phyloP scores from a whole-genome alignment of 176 grass and related monocot genomes.

The Hordeum vulgare region DNA sequence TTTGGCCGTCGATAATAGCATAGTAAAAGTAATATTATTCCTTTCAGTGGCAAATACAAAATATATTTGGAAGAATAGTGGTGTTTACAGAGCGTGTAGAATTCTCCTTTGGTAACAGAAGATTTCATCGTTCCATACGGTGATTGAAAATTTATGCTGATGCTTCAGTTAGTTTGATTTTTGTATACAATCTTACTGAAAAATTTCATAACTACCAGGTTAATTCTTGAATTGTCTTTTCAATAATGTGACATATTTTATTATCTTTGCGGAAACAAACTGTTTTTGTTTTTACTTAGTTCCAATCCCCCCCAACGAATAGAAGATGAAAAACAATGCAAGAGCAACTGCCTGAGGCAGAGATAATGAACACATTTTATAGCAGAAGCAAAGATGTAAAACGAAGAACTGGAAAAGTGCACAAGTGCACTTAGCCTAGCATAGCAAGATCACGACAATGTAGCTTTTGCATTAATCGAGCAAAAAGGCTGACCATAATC shows the following conservation, averaged over 20 bases:
- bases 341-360: background rate
- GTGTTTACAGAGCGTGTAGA: background rate
- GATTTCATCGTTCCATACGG: background rate
- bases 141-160: background rate
- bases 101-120: background rate
- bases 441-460: background rate
- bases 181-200: background rate
- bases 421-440: background rate
- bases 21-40: background rate
- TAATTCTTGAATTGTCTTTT: background rate
- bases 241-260: background rate
- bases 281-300: background rate
- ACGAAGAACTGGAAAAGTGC: background rate
- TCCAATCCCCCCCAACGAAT: too few species aligned
- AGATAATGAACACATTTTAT: background rate
- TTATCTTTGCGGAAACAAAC: background rate
- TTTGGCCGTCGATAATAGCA: background rate
- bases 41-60: background rate
- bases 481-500: constrained; percentile 7
- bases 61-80: background rate
- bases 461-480: background rate
- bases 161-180: background rate
- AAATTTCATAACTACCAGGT: background rate
- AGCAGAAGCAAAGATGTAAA: background rate
- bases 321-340: background rate